These are phyloP conservation scores for Candida takata DNA, from an alignment of 805 yeast species.

Conservation along the genomic window DNA sequence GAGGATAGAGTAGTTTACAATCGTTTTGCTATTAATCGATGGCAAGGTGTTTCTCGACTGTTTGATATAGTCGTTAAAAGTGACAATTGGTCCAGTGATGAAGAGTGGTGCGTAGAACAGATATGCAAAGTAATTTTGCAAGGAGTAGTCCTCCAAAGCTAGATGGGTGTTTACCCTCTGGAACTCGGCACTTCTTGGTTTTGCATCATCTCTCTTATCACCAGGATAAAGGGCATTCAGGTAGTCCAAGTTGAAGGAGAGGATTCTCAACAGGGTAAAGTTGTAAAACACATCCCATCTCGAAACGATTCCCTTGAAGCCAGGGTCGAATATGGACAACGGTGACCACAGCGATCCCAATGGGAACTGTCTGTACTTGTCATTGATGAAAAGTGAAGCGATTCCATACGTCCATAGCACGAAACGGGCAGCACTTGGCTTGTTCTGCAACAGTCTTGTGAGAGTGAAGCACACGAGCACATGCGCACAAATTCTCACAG, in stretches of 20 bases:
- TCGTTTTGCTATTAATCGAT: constrained; percentile 50
- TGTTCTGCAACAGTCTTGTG: constrained; percentile 30
- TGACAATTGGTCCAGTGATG: constrained; percentile 91
- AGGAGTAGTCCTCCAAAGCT: constrained; percentile 50
- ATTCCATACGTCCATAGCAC: constrained; percentile 76
- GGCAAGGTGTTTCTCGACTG: constrained; percentile 69
- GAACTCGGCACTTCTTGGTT: constrained; percentile 4
- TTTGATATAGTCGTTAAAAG: constrained; percentile 84
- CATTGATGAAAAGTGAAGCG: constrained; percentile 72
- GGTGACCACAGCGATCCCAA: constrained; percentile 35
- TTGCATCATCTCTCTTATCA: constrained; percentile 19
- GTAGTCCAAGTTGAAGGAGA: constrained; percentile 79
- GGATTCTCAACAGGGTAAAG: constrained; percentile 76
- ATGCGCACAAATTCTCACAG: constrained; percentile 54
- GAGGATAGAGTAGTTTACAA: constrained; percentile 55
- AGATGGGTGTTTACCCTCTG: constrained; percentile 55
- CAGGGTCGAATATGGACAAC: constrained; percentile 49
- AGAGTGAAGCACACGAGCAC: constrained; percentile 46
- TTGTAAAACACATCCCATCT: constrained; percentile 97
- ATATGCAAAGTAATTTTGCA: constrained; percentile 68
- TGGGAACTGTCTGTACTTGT: constrained; percentile 47
- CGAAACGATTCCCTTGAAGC: constrained; percentile 66
- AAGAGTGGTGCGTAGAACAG: constrained; percentile 80
- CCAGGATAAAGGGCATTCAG: constrained; percentile 19
- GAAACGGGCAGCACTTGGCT: constrained; percentile 33